phyloP scores from a whole-genome alignment of 1,139 yeast genomes.

The Taphrina communis region DNA sequence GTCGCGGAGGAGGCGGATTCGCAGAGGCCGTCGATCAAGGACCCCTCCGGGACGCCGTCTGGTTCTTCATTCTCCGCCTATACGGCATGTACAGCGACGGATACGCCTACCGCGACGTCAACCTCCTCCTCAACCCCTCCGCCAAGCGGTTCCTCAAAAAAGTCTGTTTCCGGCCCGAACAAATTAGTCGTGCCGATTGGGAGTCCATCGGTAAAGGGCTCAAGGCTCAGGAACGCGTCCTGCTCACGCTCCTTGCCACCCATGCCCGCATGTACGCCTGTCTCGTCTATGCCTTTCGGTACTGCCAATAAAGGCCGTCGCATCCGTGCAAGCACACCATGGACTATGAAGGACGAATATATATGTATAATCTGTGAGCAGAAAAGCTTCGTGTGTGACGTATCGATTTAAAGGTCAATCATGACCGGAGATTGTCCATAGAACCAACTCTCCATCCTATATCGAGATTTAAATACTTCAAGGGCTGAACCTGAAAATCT shows the following conservation, averaged over 20 bases:
- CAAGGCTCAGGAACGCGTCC: constrained; percentile 30
- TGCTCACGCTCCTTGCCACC: constrained; percentile 31
- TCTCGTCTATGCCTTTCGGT: constrained; percentile 38
- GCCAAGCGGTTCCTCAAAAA: constrained; percentile 33
- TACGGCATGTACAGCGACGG: constrained; percentile 43
- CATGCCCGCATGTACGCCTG: constrained; percentile 37
- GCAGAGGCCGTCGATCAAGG: constrained; percentile 11
- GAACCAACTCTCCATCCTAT: neutral
- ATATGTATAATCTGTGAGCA: too few species aligned
- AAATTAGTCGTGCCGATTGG: constrained; percentile 34
- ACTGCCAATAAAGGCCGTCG: constrained; percentile 11
- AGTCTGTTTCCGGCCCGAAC: constrained; percentile 29
- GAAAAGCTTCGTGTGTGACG: neutral
- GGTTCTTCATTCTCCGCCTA: constrained; percentile 42
- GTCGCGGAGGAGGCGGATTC: neutral
- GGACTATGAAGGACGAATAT: neutral
- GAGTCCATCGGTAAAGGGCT: constrained; percentile 32
- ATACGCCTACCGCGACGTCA: constrained; percentile 39
- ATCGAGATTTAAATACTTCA: neutral
- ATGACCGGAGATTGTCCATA: neutral
- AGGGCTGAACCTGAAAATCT: too few species aligned
- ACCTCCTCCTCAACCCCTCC: constrained; percentile 29
- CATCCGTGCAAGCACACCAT: neutral
- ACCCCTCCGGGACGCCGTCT: constrained; percentile 43
- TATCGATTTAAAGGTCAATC: too few species aligned